Conservation (phyloP, 768 basidiomycete species). For the Pleurotus tuber-regium region DNA sequence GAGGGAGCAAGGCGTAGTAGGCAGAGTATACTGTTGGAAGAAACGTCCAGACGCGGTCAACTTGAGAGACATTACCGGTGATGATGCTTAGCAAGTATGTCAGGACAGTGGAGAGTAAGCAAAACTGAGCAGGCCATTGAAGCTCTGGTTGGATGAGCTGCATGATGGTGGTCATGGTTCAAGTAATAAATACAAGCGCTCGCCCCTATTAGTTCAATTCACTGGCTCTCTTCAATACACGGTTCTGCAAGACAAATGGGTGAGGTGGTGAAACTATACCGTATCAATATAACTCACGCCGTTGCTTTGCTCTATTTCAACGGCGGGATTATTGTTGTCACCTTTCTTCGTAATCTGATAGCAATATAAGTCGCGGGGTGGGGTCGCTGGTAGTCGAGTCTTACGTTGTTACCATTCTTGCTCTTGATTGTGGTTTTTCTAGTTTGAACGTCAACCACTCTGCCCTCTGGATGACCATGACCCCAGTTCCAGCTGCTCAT, state of each 20-base stretch:
- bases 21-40: conserved; percentile 80
- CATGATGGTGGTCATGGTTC: background rate
- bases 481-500: conserved; percentile 8
- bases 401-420: conserved; percentile 1
- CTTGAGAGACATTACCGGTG: conserved; percentile 82
- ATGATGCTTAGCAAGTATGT: conserved; percentile 62
- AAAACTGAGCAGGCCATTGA: conserved; percentile 66
- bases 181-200: background rate
- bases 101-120: conserved; percentile 39
- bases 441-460: conserved; percentile 1
- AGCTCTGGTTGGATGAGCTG: conserved; percentile 37
- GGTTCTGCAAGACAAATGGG: background rate
- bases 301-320: background rate
- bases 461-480: conserved; percentile 4
- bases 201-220: background rate
- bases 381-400: no score
- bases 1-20: conserved; percentile 77
- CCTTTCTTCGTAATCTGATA: background rate
- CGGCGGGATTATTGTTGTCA: background rate
- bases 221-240: background rate
- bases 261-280: no score
- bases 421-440: conserved; percentile 3
- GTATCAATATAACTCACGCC: background rate
- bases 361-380: no score
- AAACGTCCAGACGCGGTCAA: conserved; percentile 82